phyloP scores from a whole-genome alignment of 495 filamentous ascomycete species.

The Rusavskia elegans region DNA sequence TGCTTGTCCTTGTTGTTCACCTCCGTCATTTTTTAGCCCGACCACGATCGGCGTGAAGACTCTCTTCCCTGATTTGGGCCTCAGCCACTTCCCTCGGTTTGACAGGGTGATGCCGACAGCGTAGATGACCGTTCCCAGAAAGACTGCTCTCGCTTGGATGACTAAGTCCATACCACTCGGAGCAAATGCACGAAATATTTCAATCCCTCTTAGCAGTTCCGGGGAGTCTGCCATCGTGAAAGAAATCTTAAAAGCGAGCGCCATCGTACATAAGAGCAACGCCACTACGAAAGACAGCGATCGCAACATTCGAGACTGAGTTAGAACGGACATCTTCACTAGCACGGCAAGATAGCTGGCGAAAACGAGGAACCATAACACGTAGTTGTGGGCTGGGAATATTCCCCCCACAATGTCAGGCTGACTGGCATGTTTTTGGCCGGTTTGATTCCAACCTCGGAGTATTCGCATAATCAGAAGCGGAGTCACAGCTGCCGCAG shows the following conservation, averaged over 20 bases:
- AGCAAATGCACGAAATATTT: slow-evolving; percentile 22
- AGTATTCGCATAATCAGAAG: slow-evolving; percentile 43
- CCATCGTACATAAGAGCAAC: slow-evolving; percentile 24
- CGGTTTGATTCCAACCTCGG: slow-evolving; percentile 87
- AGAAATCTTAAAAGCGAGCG: slow-evolving; percentile 67
- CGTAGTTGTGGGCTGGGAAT: slow-evolving; percentile 38
- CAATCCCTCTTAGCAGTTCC: slow-evolving; percentile 51
- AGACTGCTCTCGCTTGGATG: slow-evolving; percentile 31
- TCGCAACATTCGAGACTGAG: slow-evolving; percentile 18
- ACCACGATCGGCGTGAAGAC: neutral
- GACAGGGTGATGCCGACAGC: slow-evolving; percentile 19
- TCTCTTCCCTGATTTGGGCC: neutral
- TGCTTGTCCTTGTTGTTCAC: neutral
- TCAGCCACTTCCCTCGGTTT: too few species aligned
- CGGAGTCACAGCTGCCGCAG: slow-evolving; percentile 1
- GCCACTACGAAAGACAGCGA: slow-evolving; percentile 7
- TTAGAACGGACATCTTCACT: slow-evolving; percentile 11
- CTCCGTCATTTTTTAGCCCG: neutral
- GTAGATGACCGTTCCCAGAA: slow-evolving; percentile 34
- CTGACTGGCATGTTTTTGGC: slow-evolving; percentile 81
- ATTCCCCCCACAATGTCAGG: slow-evolving; percentile 65
- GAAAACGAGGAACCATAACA: slow-evolving; percentile 64
- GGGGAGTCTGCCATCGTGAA: slow-evolving; percentile 76
- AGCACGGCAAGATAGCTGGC: slow-evolving; percentile 45
- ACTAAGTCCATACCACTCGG: slow-evolving; percentile 32